Evolutionary conservation across 257 asterid species (phyloP), one percentile per base, ranked within the genome.

Genomic region (Coffea eugenioides): DNA sequence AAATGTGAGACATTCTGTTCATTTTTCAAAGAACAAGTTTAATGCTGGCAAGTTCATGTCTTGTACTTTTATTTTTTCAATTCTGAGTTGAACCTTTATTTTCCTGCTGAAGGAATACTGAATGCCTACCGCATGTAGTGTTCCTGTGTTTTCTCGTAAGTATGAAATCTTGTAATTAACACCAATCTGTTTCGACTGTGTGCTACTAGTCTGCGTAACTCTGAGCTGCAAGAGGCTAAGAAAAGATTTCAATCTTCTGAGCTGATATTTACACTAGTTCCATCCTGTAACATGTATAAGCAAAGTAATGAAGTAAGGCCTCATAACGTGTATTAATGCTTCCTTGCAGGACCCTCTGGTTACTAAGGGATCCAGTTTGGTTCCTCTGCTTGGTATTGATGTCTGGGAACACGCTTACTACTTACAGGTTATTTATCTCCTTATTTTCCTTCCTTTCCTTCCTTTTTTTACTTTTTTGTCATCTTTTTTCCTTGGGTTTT

Each of bases 321-420:
- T 57, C 27, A 23, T 41, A 7, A 6, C 77, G 69, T 6, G 20
- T 41, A 13, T 27, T 73, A 59, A 6, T 80, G 61, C 67, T 56
- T 41, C 77, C 51, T 71, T 76, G 82, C 92, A 92, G 97, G 97
- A 92, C 79, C 96, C 97, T 20, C 84, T 92, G 75, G 90, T 88
- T 73, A 88, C 97, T 49, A 91, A 88, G 88, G 94, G 96, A 75
- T 73, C 90, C 76, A 87, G 71, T 81, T 86, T 92, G 90, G 90
- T 90, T 77, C 96, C 97, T 65, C 83, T 92, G 77, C 87, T 92
- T 71, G 94, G 97, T 18, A 91, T 92, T 66, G 97, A 92, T 70
- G 96, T 92, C 39, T 92, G 97, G 97, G 96, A 92, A 82, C 97
- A 91, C 61, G 97, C 97, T 27, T 92, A 92, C 91, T 92, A 92